Evolutionary conservation across 768 basidiomycete species (phyloP), one percentile per base, ranked within the genome.

Genomic region (Boletus sp.): DNA sequence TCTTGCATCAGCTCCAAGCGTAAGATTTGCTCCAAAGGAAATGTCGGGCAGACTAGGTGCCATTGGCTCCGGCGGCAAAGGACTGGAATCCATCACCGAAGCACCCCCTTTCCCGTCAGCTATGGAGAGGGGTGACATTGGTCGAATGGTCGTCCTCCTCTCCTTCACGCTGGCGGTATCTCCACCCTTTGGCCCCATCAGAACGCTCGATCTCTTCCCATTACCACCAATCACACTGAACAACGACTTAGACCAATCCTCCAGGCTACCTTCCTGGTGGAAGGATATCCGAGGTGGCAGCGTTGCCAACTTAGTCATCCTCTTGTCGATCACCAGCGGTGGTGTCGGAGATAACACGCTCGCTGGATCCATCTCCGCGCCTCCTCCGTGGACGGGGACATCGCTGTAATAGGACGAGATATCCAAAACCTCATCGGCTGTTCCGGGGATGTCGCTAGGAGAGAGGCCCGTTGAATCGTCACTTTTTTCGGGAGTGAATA

Each of bases 241-340:
- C 36, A 86, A 61, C 7, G 80, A 76, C 61, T 81, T 77, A 10
- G 80, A 76, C 85, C 85, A 86, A 29, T 76, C 75, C 10, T 77
- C 75, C 29, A 85, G 71, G 58, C 79, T 83, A 11, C 56, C 54
- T 50, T 80, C 78, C 36, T 75, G 74, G 56, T 83, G 81, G 30
- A 85, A 72, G 5, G 83, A 85, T 32, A 86, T 63, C 14, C 85
- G 78, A 11, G 85, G 85, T 0, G 85, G 80, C 32, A 64, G 32
- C 17, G 47, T 58, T 11, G 60, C 64, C n/a, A 66, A 36, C 46
- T 61, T 63, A 32, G 51, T 24, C 41, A 64, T 7, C 45, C 54
- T 57, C 53, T 68, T 67, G 54, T 68, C 70, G 39, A 74, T 64
- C 45, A 73, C 63, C 11, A 77, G 59, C 36, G 75, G 72, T 14